Evolutionary conservation across 495 filamentous ascomycete genomes (phyloP).

Genomic region (Aspergillus asperescens): DNA sequence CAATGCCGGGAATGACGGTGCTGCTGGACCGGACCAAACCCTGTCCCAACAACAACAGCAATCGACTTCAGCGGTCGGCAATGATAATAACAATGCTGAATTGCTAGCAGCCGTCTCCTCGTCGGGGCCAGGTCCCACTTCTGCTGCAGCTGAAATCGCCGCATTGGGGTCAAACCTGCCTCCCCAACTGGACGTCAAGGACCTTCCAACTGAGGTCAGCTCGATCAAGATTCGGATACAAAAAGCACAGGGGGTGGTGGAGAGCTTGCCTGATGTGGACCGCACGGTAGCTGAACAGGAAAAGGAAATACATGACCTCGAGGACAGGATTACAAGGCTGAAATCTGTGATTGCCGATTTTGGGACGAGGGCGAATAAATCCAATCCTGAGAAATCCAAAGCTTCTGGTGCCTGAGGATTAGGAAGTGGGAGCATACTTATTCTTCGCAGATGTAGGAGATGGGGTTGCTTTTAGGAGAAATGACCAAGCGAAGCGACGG

Average conservation of each 20-base stretch:
- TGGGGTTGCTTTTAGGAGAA: not conserved
- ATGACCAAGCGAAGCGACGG: not conserved
- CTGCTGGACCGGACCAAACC: slow-evolving; percentile 21
- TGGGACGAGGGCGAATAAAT: slow-evolving; percentile 28
- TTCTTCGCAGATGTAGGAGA: not conserved
- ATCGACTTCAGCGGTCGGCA: slow-evolving; percentile 12
- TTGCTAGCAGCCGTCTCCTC: slow-evolving; percentile 22
- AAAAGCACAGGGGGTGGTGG: slow-evolving; percentile 63
- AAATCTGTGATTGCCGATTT: slow-evolving; percentile 48
- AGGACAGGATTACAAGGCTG: slow-evolving; percentile 58
- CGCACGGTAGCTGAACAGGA: slow-evolving; percentile 73
- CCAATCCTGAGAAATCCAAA: slow-evolving; percentile 15
- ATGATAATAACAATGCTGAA: slow-evolving; percentile 15
- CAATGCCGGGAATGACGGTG: slow-evolving; percentile 22
- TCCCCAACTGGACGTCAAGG: slow-evolving; percentile 62
- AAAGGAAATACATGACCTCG: slow-evolving; percentile 69
- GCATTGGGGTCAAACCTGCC: slow-evolving; percentile 30
- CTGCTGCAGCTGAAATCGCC: slow-evolving; percentile 22
- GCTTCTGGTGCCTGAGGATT: not conserved
- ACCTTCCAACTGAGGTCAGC: slow-evolving; percentile 68
- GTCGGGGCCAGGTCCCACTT: slow-evolving; percentile 10
- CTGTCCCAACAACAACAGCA: slow-evolving; percentile 28
- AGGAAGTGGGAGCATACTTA: not conserved
- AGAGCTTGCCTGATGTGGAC: slow-evolving; percentile 66
- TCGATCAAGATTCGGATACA: slow-evolving; percentile 74